phyloP scores from a whole-genome alignment of 2,329 filamentous ascomycete species.

The Fusarium albidum region DNA sequence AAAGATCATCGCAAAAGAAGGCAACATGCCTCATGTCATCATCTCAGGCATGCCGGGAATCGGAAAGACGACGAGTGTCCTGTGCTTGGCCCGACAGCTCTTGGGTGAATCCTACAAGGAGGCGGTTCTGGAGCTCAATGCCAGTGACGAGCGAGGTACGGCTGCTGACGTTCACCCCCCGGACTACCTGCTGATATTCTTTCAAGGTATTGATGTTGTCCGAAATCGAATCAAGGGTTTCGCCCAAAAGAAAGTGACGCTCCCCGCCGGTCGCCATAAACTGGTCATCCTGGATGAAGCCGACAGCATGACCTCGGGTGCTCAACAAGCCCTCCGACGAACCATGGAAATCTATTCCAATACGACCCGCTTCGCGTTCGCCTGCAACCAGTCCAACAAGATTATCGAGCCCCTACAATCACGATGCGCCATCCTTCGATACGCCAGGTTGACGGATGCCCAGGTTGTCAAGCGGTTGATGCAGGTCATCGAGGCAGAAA shows the following conservation, averaged over 20 bases:
- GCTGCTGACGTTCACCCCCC: not conserved
- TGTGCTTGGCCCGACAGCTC: constrained; percentile 91
- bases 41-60: constrained; percentile 99
- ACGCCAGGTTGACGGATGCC: constrained; percentile 88
- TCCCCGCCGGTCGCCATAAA: constrained; percentile 91
- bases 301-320: constrained; percentile 96
- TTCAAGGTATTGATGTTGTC: constrained; percentile 89
- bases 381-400: constrained; percentile 98
- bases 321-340: constrained; percentile 90
- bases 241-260: constrained; percentile 97
- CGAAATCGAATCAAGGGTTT: constrained; percentile 98
- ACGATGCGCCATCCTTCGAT: constrained; percentile 93
- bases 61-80: constrained; percentile 94
- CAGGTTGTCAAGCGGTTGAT: constrained; percentile 91
- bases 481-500: constrained; percentile 93
- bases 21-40: constrained; percentile 99
- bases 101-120: constrained; percentile 96
- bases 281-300: constrained; percentile 97
- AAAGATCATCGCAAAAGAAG: constrained; percentile 98
- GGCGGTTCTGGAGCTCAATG: constrained; percentile 94
- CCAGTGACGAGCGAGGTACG: constrained; percentile 88
- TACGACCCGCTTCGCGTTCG: constrained; percentile 96
- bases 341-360: constrained; percentile 99
- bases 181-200: not conserved
- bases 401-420: constrained; percentile 99